Base-by-base conservation (phyloP, 257 asterid species). In the Penstemon davidsonii region DNA sequence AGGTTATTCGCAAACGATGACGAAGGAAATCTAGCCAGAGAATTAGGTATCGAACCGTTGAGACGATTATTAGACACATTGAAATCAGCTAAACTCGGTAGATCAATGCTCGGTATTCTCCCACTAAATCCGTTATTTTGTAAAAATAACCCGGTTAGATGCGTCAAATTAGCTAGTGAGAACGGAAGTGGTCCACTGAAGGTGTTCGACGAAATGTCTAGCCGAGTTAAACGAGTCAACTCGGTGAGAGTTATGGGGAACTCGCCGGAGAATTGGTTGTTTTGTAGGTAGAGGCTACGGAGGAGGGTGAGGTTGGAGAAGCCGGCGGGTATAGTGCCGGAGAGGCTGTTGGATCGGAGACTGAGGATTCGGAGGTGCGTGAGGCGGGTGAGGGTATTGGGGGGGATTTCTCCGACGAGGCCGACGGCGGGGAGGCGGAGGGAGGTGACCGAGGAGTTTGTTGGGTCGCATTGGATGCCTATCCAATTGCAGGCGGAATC, bases 361-460 rank as follows among this genome's bases (percentile, higher is more conserved):
- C 99, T 94, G 36, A 94, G 84, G 5, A 94, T 89, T 39, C 99
- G 79, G 39, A 94, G 88, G 78, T 87, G 93, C 10, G 74, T 64
- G 49, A 91, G 78, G 1, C 81, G 83, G n/a, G 95, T 84, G 12
- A 94, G 67, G 0, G 96, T 80, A 55, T 85, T 74, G 0, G 82
- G 55, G 54, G 96, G 98, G 66, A 94, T 91, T 55, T 70, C 72
- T 4, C 99, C 99, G 8, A 91, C 81, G 13, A 94, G 88, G 11
- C 96, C 99, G 3, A 84, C 90, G 8, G 92, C 99, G 56, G 99
- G 99, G 15, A 94, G 91, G 39, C 99, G 69, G 39, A 94, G 81
- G 58, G 41, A 75, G 60, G 73, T 66, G 0, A 94, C 96, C 8
- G 79, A 88, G 8, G 97, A 78, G 19, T 82, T 83, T 10, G 84